These are phyloP conservation scores for Melocanna baccifera DNA, from an alignment of 176 grass and related monocot species.

Conservation along the genomic window DNA sequence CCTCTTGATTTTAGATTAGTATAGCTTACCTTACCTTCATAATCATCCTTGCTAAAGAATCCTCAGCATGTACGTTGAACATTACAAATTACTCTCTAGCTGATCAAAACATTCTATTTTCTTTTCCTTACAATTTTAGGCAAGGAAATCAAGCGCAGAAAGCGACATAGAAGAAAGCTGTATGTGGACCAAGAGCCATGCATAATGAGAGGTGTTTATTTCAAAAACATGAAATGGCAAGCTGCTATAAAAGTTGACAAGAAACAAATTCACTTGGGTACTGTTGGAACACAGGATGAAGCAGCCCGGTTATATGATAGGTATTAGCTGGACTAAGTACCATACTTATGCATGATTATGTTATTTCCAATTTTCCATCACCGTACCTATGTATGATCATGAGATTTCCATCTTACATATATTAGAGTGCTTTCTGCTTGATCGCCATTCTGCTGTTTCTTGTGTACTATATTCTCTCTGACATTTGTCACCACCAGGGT, in stretches of 20 bases:
- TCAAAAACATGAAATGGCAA: conserved; percentile 99
- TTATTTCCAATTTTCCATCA: not conserved
- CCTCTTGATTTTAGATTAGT: conserved; percentile 18
- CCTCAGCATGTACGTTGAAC: not conserved
- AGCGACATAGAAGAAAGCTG: conserved; percentile 89
- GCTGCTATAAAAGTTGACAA: conserved; percentile 99
- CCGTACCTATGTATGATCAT: not conserved
- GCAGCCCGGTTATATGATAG: conserved; percentile 95
- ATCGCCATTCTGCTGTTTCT: not conserved
- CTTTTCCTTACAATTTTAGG: conserved; percentile 30
- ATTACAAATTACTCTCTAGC: conserved; percentile 11
- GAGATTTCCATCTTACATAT: not conserved
- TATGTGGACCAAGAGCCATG: conserved; percentile 84
- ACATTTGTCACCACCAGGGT: not conserved
- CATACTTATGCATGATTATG: not conserved
- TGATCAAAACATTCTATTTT: conserved; percentile 12
- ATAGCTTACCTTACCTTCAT: not conserved
- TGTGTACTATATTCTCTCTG: not conserved
- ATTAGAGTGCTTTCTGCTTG: not conserved
- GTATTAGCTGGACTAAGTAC: conserved; percentile 47
- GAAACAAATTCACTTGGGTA: conserved; percentile 98
- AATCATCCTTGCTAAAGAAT: conserved; percentile 16
- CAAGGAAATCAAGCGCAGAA: conserved; percentile 93
- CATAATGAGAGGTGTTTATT: conserved; percentile 95
- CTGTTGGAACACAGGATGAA: conserved; percentile 91